Evolutionary conservation across 768 basidiomycete species (phyloP), one percentile per base, ranked within the genome.

Genomic region (Paxillus involutus): DNA sequence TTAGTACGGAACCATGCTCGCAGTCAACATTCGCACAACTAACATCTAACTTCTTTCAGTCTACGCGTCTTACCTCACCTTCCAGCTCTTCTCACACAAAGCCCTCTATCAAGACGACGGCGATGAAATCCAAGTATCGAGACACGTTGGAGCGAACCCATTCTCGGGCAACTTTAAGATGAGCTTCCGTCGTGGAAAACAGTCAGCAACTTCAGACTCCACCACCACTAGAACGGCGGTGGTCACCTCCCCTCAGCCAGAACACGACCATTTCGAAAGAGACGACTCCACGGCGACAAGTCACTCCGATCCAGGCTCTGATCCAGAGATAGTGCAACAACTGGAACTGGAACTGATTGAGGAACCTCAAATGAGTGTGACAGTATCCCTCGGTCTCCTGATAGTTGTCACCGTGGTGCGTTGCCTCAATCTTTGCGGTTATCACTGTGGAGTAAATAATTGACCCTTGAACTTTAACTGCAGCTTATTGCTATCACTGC

Each of bases 21-120:
- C 10, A 29, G 24, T 17, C 35, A 4, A 11, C 47, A 26, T 26
- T 26, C 35, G 6, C 24, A 41, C 17, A 49, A 16, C 36, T 47
- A 50, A 57, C 44, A n/a, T 3, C 35, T 32, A 53, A 44, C 24
- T 16, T 29, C n/a, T 11, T 55, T 9, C 47, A 91, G 89, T 91
- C 55, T 94, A 94, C 61, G 65, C 61, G 2, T 78, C 77, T n/a
- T 91, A 89, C 61, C 78, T 94, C 16, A 68, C 88, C 56, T 93
- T 93, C 71, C 91, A 92, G 66, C 73, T 91, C 3, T 88, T 77
- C 73, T 91, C 90, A 0, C 91, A 94, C 66, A 81, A 84, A 4
- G 75, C 83, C 58, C 75, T 94, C 14, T 94, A 89, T 64, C 70
- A 80, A 44, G 75, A 80, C 29, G 69, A 70, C 17, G 59, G 58